Base-by-base conservation (phyloP, 1,139 yeast genomes). In the Saccharomyces pastorianus region DNA sequence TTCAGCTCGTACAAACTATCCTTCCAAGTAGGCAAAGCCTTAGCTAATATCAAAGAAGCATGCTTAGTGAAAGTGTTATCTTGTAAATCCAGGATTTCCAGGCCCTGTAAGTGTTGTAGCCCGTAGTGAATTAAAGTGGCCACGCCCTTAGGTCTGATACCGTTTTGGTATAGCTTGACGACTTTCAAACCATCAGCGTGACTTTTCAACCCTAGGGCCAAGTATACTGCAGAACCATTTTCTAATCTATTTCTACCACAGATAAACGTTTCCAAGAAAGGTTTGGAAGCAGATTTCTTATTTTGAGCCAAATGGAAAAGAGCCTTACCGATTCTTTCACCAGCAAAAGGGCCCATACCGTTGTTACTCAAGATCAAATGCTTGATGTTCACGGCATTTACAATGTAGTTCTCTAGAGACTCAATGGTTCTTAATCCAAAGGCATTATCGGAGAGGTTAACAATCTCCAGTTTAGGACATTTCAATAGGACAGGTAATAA, bases 291-390 rank as follows among this genome's bases (percentile, higher is more conserved):
- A 29, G 73, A 72, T 58, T 76, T 71, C 71, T 88, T 88, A 56
- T 82, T 83, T 51, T 72, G 71, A n/a, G 95, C 83, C 62, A 91
- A 78, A 64, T 79, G 78, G 72, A 77, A 88, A 55, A 93, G 79
- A 5, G 96, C 88, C 60, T 82, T 82, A 57, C 97, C 99, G 60
- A 93, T 87, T 70, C 96, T 81, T 53, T 95, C 85, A 63, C 99
- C 99, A 0, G 98, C 96, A 71, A 86, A 87, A 31, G 99, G 99
- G 25, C 99, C 99, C 83, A 93, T 85, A 54, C 99, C 99, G 70
- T 95, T 93, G 73, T 93, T 93, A 50, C 96, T 86, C 60, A 95
- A 76, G 59, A 88, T 84, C 69, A 95, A 79, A 68, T 93, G 96
- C 70, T 88, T 85, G 56, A 93, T 74, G 27, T 96, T 83, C 17